These are phyloP conservation scores for Coffea canephora DNA, from an alignment of 257 asterid species.

Conservation along the genomic window DNA sequence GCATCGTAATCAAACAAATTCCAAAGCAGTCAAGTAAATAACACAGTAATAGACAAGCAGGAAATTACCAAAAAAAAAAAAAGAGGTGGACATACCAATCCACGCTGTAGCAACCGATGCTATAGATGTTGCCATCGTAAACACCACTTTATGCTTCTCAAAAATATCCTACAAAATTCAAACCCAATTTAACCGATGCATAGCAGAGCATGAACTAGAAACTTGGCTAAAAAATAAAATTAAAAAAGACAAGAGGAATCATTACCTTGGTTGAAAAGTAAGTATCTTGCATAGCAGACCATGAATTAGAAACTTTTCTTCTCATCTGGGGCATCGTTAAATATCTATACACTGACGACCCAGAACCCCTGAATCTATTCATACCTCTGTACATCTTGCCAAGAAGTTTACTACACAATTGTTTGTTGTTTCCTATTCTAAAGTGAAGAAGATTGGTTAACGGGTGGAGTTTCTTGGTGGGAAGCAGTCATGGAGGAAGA, in stretches of 20 bases:
- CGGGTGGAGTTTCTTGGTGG: too few relatives aligned
- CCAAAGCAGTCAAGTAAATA: neutral
- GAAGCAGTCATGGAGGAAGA: too few relatives aligned
- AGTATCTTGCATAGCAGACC: constrained; percentile 67
- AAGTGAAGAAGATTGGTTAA: too few relatives aligned
- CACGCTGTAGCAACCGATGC: constrained; percentile 87
- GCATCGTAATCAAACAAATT: neutral
- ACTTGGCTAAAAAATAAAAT: neutral
- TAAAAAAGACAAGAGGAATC: neutral
- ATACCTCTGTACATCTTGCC: constrained; percentile 36
- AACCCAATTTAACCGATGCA: neutral
- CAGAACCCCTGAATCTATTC: constrained; percentile 60
- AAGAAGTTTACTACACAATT: too few relatives aligned
- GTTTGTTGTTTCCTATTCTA: too few relatives aligned
- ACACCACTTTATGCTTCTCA: constrained; percentile 87
- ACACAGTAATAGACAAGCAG: neutral
- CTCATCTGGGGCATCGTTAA: constrained; percentile 40
- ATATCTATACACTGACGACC: constrained; percentile 36
- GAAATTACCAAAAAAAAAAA: neutral
- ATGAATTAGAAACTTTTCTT: constrained; percentile 55
- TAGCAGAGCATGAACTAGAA: neutral
- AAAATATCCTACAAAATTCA: constrained; percentile 54
- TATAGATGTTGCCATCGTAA: constrained; percentile 74
- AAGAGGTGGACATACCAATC: constrained; percentile 46
- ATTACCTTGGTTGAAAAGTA: constrained; percentile 62